These are phyloP conservation scores for Dothistroma pini DNA, from an alignment of 2,329 filamentous ascomycete genomes.

Conservation along the genomic window DNA sequence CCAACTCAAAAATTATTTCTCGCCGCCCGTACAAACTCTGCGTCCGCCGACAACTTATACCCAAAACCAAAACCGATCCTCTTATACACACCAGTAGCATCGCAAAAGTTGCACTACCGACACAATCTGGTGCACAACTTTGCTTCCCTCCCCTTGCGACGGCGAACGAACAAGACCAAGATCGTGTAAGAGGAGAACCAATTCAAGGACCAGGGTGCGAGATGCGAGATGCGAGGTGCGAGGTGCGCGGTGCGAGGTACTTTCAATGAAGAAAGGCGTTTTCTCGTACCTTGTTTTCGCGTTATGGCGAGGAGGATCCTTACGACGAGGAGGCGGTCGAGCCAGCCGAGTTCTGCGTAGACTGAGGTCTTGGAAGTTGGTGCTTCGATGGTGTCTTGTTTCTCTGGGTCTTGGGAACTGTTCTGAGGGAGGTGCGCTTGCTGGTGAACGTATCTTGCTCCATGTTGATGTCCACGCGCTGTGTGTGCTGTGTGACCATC, in stretches of 20 bases:
- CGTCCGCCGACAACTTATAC: slow-evolving; percentile 64
- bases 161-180: slow-evolving; percentile 79
- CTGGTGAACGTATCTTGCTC: background rate
- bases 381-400: background rate
- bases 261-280: slow-evolving; percentile 66
- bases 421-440: background rate
- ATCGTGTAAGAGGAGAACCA: slow-evolving; percentile 89
- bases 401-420: background rate
- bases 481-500: background rate
- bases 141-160: slow-evolving; percentile 69
- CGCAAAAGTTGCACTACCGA: slow-evolving; percentile 71
- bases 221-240: too few species aligned
- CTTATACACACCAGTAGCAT: slow-evolving; percentile 60
- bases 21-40: slow-evolving; percentile 86
- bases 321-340: slow-evolving; percentile 46
- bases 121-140: slow-evolving; percentile 78
- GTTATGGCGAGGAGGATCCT: slow-evolving; percentile 78
- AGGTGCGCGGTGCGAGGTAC: too few species aligned
- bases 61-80: slow-evolving; percentile 71
- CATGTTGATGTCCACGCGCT: background rate
- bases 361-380: slow-evolving; percentile 31
- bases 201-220: slow-evolving; percentile 70
- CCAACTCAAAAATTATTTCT: slow-evolving; percentile 95
- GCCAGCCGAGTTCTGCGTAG: slow-evolving; percentile 38
- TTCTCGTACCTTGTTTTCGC: slow-evolving; percentile 79